Conservation (phyloP, 2,329 filamentous ascomycete genomes). For the Lecanoromycetidae sp. region DNA sequence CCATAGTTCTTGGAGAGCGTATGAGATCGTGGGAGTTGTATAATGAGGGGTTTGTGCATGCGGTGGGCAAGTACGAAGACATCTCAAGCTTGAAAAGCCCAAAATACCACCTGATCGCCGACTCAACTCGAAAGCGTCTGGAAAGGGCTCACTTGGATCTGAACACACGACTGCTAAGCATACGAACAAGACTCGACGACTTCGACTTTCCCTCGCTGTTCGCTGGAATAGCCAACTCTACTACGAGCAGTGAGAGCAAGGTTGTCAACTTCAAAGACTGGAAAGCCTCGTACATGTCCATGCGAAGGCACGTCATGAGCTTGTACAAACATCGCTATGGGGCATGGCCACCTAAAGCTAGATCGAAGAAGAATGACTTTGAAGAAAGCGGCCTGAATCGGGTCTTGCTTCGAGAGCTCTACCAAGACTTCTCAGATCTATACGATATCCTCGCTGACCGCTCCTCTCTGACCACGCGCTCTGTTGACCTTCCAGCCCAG, state of each 20-base stretch:
- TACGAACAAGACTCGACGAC: constrained; percentile 62
- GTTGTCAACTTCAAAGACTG: constrained; percentile 73
- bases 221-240: constrained; percentile 74
- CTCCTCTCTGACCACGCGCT: constrained; percentile 62
- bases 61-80: constrained; percentile 69
- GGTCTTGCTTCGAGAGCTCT: constrained; percentile 66
- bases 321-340: constrained; percentile 59
- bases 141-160: constrained; percentile 74
- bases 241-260: constrained; percentile 62
- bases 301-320: constrained; percentile 59
- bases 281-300: constrained; percentile 61
- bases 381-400: constrained; percentile 78
- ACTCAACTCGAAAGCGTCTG: constrained; percentile 62
- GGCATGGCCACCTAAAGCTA: constrained; percentile 83
- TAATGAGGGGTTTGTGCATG: constrained; percentile 84
- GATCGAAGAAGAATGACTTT: constrained; percentile 82
- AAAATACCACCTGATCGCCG: constrained; percentile 58
- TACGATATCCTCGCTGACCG: constrained; percentile 86
- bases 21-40: constrained; percentile 75
- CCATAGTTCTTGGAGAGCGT: constrained; percentile 74
- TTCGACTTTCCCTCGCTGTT: constrained; percentile 91
- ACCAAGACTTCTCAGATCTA: constrained; percentile 71
- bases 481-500: constrained; percentile 52
- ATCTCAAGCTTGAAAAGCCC: constrained; percentile 57
- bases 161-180: constrained; percentile 55